Evolutionary conservation across 805 yeast species (phyloP), one percentile per base, ranked within the genome.

Genomic region (Ogataea ganodermae): DNA sequence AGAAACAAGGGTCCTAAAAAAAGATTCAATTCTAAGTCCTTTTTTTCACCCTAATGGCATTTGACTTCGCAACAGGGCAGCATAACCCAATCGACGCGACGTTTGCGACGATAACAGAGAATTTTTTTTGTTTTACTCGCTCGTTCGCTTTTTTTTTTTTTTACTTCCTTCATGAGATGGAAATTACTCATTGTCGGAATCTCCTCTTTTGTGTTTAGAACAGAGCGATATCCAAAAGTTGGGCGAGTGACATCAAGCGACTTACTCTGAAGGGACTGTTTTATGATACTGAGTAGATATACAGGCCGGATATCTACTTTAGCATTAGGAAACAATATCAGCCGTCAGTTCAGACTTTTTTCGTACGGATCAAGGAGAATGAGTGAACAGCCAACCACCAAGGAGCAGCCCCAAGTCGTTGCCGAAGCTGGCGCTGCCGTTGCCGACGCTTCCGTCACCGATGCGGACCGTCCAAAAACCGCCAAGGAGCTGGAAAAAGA

Each of bases 401-500:
- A 48, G 21, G 55, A 46, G 24, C 48, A 37, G 24, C 51, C 56
- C 7, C 55, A 55, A 36, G 50, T 52, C 13, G 56, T 52, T 10
- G 76, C 74, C 57, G 33, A 30, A 13, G 80, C 74, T 33, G 86
- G 86, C 70, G 82, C 90, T 4, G 49, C 59, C 21, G 48, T 22
- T n/a, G 49, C 50, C 9, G 58, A 49, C 10, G 76, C 74, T 59
- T 80, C 74, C 35, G 86, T 86, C 70, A 82, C 89, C 10, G 51
- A 44, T 18, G 64, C 58, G 31, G 59, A 45, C 35, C 46, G 51
- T 28, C 53, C 53, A n/a, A 65, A 78, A 90, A 59, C 80, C 80
- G 64, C 81, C 78, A 71, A 80, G 86, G 89, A 87, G 56, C 67
- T 91, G 43, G 96, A 89, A 58, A 70, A 74, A 39, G 80, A 83